These are phyloP conservation scores for Huntiella moniliformis DNA, from an alignment of 2,329 filamentous ascomycete species.

Conservation along the genomic window DNA sequence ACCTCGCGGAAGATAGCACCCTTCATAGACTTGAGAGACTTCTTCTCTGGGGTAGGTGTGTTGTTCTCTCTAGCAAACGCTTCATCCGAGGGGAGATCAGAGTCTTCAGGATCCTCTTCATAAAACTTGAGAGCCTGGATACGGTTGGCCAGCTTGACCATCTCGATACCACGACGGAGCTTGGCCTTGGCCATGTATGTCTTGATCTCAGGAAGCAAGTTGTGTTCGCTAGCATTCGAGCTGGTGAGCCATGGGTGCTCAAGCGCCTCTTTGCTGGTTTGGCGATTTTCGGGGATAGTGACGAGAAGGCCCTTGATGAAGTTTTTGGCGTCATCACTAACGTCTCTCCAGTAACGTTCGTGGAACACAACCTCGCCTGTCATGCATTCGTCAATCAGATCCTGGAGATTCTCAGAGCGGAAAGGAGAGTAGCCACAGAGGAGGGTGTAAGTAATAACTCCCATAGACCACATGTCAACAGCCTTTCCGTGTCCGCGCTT, in stretches of 20 bases:
- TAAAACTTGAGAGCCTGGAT: constrained; percentile 89
- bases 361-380: constrained; percentile 78
- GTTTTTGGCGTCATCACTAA: constrained; percentile 84
- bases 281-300: constrained; percentile 56
- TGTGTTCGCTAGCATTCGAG: constrained; percentile 75
- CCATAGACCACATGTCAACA: constrained; percentile 98
- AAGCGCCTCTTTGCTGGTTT: constrained; percentile 61
- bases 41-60: constrained; percentile 21
- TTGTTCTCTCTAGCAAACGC: constrained; percentile 29
- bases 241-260: constrained; percentile 79
- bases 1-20: constrained; percentile 82
- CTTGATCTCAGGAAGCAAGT: constrained; percentile 90
- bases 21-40: constrained; percentile 31
- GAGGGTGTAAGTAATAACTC: constrained; percentile 95
- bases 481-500: constrained; percentile 95
- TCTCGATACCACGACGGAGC: constrained; percentile 81
- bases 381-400: constrained; percentile 87
- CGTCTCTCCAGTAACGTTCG: constrained; percentile 95
- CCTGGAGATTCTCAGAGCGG: constrained; percentile 79
- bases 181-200: constrained; percentile 83
- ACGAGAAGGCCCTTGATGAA: constrained; percentile 75
- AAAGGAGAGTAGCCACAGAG: constrained; percentile 97
- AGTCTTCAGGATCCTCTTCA: constrained; percentile 64
- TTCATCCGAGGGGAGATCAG: constrained; percentile 45
- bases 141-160: constrained; percentile 87